These are phyloP conservation scores for Skeletonema grethae DNA, from an alignment of 108 stramenopile genomes.

Conservation along the genomic window DNA sequence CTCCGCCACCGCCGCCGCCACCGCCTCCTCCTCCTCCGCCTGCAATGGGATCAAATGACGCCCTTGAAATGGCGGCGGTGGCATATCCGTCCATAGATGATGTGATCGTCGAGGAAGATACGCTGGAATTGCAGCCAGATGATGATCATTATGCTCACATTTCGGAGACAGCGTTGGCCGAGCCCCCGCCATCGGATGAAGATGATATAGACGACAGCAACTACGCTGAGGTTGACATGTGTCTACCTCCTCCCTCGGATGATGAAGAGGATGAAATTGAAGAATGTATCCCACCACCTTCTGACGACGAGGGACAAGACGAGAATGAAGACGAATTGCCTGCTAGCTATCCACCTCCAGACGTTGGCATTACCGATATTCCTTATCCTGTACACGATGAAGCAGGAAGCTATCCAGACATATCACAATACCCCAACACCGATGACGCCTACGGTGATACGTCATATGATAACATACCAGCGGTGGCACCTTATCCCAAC, in stretches of 20 bases:
- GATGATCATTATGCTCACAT: neutral
- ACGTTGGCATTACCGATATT: constrained; percentile 3
- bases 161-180: constrained; percentile 21
- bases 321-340: constrained; percentile 9
- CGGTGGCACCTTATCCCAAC: constrained; percentile 44
- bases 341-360: constrained; percentile 7
- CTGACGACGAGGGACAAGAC: constrained; percentile 5
- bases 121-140: neutral
- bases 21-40: neutral
- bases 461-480: constrained; percentile 12
- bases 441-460: constrained; percentile 27
- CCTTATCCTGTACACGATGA: constrained; percentile 40
- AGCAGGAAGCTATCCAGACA: constrained; percentile 12
- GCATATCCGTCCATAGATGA: constrained; percentile 10
- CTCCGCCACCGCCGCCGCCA: constrained; percentile 10
- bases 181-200: constrained; percentile 17
- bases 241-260: constrained; percentile 29
- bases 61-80: neutral
- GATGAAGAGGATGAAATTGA: constrained; percentile 21
- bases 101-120: constrained; percentile 3
- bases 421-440: constrained; percentile 28
- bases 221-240: constrained; percentile 34
- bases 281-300: constrained; percentile 1
- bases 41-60: neutral
- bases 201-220: constrained; percentile 20